Conservation (phyloP, 495 filamentous ascomycete genomes). For the Penicillium soppii region DNA sequence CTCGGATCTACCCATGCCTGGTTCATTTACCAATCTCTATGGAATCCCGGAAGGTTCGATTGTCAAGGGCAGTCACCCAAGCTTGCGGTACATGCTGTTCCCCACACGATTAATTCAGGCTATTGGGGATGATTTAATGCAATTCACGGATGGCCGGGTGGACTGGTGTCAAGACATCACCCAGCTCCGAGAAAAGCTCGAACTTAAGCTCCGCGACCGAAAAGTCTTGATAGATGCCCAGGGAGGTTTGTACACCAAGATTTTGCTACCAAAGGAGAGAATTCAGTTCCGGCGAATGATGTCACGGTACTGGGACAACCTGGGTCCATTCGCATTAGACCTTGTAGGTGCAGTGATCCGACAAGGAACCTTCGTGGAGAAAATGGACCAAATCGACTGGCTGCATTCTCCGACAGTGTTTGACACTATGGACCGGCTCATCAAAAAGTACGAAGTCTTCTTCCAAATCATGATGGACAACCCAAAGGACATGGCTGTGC, state of each 20-base stretch:
- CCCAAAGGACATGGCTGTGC: slow-evolving; percentile 60
- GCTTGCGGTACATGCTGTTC: slow-evolving; percentile 42
- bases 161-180: slow-evolving; percentile 18
- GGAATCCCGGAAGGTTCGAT: slow-evolving; percentile 26
- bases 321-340: slow-evolving; percentile 67
- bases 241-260: neutral
- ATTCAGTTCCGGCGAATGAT: slow-evolving; percentile 69
- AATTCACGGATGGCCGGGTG: slow-evolving; percentile 29
- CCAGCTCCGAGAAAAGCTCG: slow-evolving; percentile 7
- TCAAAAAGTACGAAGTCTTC: slow-evolving; percentile 71
- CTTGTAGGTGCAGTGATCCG: slow-evolving; percentile 76
- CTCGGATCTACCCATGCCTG: slow-evolving; percentile 55
- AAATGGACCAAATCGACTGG: slow-evolving; percentile 80
- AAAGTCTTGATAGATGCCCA: slow-evolving; percentile 7
- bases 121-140: slow-evolving; percentile 34
- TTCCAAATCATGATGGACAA: slow-evolving; percentile 59
- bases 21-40: slow-evolving; percentile 51
- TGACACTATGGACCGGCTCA: slow-evolving; percentile 63
- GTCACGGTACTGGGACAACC: slow-evolving; percentile 79
- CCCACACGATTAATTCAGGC: slow-evolving; percentile 55
- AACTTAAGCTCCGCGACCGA: slow-evolving; percentile 13
- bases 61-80: neutral
- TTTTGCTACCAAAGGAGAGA: slow-evolving; percentile 23
- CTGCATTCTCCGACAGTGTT: slow-evolving; percentile 63
- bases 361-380: slow-evolving; percentile 74